Conservation (phyloP, 2,329 filamentous ascomycete species). For the Hawksworthiomyces lignivorus region DNA sequence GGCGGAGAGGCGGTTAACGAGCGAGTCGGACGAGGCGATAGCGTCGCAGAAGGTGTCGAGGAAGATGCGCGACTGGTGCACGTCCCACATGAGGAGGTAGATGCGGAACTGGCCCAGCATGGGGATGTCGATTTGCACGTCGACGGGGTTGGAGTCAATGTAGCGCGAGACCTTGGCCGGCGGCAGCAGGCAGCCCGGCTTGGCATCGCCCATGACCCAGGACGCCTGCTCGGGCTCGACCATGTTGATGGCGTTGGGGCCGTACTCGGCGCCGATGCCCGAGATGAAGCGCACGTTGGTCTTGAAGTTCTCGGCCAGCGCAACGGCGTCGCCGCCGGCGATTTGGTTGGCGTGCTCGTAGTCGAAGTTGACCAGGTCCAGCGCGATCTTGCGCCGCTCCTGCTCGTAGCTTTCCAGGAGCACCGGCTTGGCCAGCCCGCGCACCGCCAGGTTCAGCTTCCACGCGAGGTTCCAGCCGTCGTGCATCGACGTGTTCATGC, state of each 20-base stretch:
- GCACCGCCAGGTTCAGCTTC: conserved; percentile 49
- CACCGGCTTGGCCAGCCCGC: conserved; percentile 45
- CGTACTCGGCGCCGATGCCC: conserved; percentile 55
- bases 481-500: conserved; percentile 53
- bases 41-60: conserved; percentile 50
- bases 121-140: conserved; percentile 70
- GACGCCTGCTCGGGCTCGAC: conserved; percentile 25
- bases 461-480: conserved; percentile 57
- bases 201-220: conserved; percentile 32
- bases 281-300: conserved; percentile 62
- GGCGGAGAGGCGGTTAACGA: conserved; percentile 52
- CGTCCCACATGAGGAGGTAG: conserved; percentile 61
- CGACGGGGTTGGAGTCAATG: conserved; percentile 70
- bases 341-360: conserved; percentile 35
- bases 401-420: conserved; percentile 55
- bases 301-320: conserved; percentile 55
- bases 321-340: conserved; percentile 48
- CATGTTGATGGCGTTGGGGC: conserved; percentile 41
- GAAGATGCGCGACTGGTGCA: conserved; percentile 46
- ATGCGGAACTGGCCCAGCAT: conserved; percentile 70
- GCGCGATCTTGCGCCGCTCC: conserved; percentile 54
- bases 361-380: conserved; percentile 53
- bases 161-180: conserved; percentile 67
- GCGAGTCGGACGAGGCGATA: conserved; percentile 42
- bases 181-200: conserved; percentile 49